These are phyloP conservation scores for Raddia guianensis DNA, from an alignment of 176 grass and related monocot species.

Conservation along the genomic window DNA sequence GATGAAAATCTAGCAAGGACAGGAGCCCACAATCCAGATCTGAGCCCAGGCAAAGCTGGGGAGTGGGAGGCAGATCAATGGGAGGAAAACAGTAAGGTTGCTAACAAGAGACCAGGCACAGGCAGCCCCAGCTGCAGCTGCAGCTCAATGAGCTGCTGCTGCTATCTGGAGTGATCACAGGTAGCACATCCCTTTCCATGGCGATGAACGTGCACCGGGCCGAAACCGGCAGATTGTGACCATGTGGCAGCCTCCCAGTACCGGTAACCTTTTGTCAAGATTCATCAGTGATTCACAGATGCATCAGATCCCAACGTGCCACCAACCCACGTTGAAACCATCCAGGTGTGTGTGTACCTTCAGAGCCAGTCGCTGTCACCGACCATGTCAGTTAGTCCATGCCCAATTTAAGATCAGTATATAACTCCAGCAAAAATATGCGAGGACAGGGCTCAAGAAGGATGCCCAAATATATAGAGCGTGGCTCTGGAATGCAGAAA, in stretches of 20 bases:
- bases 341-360: constrained; percentile 28
- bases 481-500: neutral
- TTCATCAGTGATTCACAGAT: constrained; percentile 31
- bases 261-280: constrained; percentile 28
- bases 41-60: constrained; percentile 15
- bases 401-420: constrained; percentile 16
- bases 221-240: constrained; percentile 11
- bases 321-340: constrained; percentile 30
- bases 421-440: constrained; percentile 7
- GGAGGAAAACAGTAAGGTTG: constrained; percentile 13
- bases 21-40: constrained; percentile 15
- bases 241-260: constrained; percentile 21
- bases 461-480: neutral
- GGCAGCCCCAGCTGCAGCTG: constrained; percentile 22
- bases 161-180: constrained; percentile 34
- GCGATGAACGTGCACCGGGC: constrained; percentile 22
- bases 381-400: constrained; percentile 19
- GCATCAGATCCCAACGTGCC: constrained; percentile 45
- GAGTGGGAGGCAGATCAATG: constrained; percentile 22
- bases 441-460: constrained; percentile 23
- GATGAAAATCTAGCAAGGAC: neutral
- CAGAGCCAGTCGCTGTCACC: constrained; percentile 29
- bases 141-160: neutral
- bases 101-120: constrained; percentile 32
- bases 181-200: constrained; percentile 47